Evolutionary conservation across 306 rosid species (phyloP).

Genomic region (Prunus campanulata): DNA sequence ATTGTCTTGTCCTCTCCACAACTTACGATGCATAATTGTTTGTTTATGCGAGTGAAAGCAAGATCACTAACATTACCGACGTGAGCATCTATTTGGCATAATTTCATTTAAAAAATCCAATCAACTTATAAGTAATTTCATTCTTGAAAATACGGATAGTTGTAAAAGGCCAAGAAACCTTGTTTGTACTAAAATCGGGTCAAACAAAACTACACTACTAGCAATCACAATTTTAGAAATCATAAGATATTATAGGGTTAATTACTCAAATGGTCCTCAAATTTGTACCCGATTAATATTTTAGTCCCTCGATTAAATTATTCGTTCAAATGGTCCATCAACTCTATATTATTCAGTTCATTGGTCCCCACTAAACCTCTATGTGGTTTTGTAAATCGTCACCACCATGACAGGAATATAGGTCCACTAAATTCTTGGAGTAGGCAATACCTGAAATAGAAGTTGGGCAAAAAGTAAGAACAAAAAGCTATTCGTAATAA

Average conservation of each 20-base stretch:
- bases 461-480: background rate
- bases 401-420: conserved; percentile 20
- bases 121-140: background rate
- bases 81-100: conserved; percentile 21
- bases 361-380: background rate
- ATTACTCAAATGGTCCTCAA: no score
- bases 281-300: no score
- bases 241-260: background rate
- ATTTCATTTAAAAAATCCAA: background rate
- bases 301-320: no score
- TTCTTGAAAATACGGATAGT: background rate
- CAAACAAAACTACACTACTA: no score
- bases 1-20: conserved; percentile 21
- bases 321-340: no score
- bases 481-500: background rate
- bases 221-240: background rate
- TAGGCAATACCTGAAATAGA: conserved; percentile 19
- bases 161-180: background rate
- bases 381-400: background rate
- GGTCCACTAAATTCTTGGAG: conserved; percentile 19
- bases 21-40: conserved; percentile 17
- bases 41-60: conserved; percentile 4
- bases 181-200: no score
- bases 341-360: no score
- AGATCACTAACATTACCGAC: conserved; percentile 15